Percentiles rank a stretch among this genome's conserved stretches.
phyloP scores from a whole-genome alignment of 2,329 filamentous ascomycete species.

The Pseudocercospora pini-densiflorae region DNA sequence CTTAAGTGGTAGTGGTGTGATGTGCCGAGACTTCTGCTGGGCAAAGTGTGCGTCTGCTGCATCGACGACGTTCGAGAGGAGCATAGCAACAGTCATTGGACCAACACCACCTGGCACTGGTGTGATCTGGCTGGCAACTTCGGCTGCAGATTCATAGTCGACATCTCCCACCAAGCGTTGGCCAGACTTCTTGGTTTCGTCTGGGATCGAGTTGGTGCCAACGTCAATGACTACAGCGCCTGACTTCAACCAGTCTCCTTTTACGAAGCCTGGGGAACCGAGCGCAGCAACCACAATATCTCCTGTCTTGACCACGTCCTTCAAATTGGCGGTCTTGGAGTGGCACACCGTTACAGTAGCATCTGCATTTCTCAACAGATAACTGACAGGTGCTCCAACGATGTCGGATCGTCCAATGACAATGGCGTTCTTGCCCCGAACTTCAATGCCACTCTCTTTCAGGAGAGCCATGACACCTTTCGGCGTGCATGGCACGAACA shows the following conservation, averaged over 20 bases:
- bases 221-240: conserved; percentile 97
- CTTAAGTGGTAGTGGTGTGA: conserved; percentile 82
- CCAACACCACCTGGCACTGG: conserved; percentile 96
- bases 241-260: conserved; percentile 93
- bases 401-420: conserved; percentile 96
- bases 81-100: conserved; percentile 99
- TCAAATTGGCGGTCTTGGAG: conserved; percentile 77
- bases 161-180: conserved; percentile 93
- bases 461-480: conserved; percentile 96
- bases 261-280: conserved; percentile 83
- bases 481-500: conserved; percentile 94
- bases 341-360: conserved; percentile 97
- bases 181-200: conserved; percentile 88
- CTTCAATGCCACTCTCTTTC: conserved; percentile 78
- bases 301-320: conserved; percentile 76
- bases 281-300: conserved; percentile 94
- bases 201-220: conserved; percentile 93
- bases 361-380: conserved; percentile 91
- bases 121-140: conserved; percentile 91
- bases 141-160: conserved; percentile 80
- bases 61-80: conserved; percentile 92
- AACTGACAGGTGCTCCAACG: conserved; percentile 95
- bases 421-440: conserved; percentile 89
- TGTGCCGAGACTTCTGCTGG: conserved; percentile 76
- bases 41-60: conserved; percentile 82